Evolutionary conservation across 2,329 filamentous ascomycete species (phyloP).

Genomic region (Sporothrix dimorphospora): DNA sequence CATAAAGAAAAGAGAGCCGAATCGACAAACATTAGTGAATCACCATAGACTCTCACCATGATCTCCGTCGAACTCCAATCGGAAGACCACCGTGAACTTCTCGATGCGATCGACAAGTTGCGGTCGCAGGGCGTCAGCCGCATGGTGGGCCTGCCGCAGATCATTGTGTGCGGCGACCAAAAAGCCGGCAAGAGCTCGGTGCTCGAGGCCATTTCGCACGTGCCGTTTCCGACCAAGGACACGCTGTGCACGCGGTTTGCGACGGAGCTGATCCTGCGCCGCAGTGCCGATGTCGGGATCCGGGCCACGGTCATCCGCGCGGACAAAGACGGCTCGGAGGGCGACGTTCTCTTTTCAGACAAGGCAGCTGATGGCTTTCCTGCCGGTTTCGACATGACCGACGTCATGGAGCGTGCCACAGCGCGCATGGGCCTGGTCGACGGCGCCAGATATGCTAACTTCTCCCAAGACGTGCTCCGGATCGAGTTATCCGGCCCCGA

Average conservation of each 20-base stretch:
- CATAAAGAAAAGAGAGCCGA: no score
- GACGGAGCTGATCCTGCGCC: background rate
- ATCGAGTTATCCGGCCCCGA: background rate
- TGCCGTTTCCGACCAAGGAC: background rate
- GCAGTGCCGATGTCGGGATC: background rate
- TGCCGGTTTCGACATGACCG: background rate
- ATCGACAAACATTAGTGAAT: no score
- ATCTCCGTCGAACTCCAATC: background rate
- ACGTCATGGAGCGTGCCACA: background rate
- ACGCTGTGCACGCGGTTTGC: background rate
- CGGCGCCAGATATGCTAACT: background rate
- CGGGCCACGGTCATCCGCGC: background rate
- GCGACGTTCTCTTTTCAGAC: background rate
- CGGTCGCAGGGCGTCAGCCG: background rate
- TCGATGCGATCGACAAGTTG: background rate
- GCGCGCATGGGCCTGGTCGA: background rate
- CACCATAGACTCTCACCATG: background rate
- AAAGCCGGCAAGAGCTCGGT: background rate
- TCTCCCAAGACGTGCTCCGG: background rate
- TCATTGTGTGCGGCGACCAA: background rate
- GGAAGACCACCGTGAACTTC: background rate
- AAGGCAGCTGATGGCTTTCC: background rate
- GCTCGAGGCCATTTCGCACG: background rate
- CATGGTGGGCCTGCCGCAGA: background rate
- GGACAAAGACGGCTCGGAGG: background rate